phyloP scores from a whole-genome alignment of 2,329 filamentous ascomycete genomes.

The Botrytis elliptica region DNA sequence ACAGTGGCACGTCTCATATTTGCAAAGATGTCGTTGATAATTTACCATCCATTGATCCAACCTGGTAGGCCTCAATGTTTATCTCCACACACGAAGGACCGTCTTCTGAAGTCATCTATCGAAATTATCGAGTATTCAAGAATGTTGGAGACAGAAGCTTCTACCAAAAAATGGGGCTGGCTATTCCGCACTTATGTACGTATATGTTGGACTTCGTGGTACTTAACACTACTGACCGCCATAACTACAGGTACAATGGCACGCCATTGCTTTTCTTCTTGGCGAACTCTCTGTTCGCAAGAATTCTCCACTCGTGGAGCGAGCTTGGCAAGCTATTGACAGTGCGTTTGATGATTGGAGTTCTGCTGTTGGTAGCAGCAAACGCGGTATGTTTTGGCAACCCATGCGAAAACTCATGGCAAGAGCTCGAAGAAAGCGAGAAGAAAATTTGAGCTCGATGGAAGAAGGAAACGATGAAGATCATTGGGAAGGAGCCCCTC shows the following conservation, averaged over 20 bases:
- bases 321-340: constrained; percentile 45
- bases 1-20: constrained; percentile 44
- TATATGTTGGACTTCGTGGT: background rate
- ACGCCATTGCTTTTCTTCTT: constrained; percentile 46
- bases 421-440: constrained; percentile 54
- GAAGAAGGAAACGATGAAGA: constrained; percentile 16
- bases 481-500: constrained; percentile 19
- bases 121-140: constrained; percentile 45
- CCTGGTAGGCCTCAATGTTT: constrained; percentile 36
- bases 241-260: constrained; percentile 41
- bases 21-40: constrained; percentile 43
- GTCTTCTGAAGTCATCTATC: constrained; percentile 42
- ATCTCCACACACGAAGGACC: constrained; percentile 40
- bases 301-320: constrained; percentile 42
- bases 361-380: constrained; percentile 37
- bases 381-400: constrained; percentile 60
- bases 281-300: constrained; percentile 42
- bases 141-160: constrained; percentile 40
- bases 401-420: constrained; percentile 60
- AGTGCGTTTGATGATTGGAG: constrained; percentile 34
- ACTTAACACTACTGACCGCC: background rate
- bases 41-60: constrained; percentile 40
- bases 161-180: constrained; percentile 46
- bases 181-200: constrained; percentile 40
- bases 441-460: constrained; percentile 46